These are phyloP conservation scores for Tylopilus felleus DNA, from an alignment of 768 basidiomycete species.

Conservation along the genomic window DNA sequence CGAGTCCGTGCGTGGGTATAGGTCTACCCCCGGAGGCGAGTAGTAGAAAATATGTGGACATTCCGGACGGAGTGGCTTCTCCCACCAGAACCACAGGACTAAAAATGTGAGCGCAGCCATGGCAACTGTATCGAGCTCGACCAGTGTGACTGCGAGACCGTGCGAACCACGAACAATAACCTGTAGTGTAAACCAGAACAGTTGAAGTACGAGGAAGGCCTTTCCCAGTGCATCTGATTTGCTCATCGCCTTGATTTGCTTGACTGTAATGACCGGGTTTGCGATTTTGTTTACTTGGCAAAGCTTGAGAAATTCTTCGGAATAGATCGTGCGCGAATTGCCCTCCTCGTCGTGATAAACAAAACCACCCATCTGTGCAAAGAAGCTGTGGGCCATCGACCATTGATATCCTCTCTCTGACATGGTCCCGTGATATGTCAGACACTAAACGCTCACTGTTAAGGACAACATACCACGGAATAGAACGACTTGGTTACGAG, in stretches of 20 bases:
- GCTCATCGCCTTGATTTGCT: not conserved
- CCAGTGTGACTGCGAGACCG: not conserved
- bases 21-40: not conserved
- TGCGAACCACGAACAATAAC: not conserved
- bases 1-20: no score
- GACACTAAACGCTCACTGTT: no score
- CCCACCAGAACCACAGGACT: not conserved
- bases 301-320: not conserved
- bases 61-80: not conserved
- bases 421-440: no score
- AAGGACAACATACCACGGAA: no score
- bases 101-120: not conserved
- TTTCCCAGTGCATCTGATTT: not conserved
- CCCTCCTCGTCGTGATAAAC: not conserved
- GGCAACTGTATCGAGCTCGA: conserved; percentile 1
- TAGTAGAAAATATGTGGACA: not conserved
- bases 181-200: not conserved
- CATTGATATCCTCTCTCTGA: not conserved
- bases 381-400: conserved; percentile 2
- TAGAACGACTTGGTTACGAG: no score
- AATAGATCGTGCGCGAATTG: not conserved
- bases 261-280: not conserved
- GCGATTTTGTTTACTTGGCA: not conserved
- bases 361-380: conserved; percentile 1
- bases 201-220: not conserved